These are phyloP conservation scores for Balansia obtecta DNA, from an alignment of 2,329 filamentous ascomycete genomes.

Conservation along the genomic window DNA sequence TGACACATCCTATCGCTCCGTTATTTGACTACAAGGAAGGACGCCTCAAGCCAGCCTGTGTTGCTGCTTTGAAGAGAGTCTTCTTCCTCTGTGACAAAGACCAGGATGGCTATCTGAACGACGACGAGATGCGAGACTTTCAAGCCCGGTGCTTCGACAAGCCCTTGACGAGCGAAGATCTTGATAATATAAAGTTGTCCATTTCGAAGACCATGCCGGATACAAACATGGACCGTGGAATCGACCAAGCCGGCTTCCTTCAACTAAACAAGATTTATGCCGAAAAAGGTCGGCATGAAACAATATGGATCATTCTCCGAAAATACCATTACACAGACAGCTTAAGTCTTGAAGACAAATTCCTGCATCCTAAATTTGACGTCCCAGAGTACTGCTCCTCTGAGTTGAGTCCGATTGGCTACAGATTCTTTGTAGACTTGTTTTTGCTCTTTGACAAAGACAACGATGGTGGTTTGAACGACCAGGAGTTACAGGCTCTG, in stretches of 20 bases:
- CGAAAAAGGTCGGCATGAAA: constrained; percentile 94
- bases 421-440: constrained; percentile 93
- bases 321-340: constrained; percentile 96
- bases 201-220: constrained; percentile 58
- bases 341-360: constrained; percentile 78
- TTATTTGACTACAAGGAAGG: constrained; percentile 94
- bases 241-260: constrained; percentile 74
- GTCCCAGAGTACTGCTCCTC: constrained; percentile 86
- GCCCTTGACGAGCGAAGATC: constrained; percentile 64
- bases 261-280: constrained; percentile 92
- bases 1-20: constrained; percentile 92
- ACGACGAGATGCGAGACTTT: constrained; percentile 82
- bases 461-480: constrained; percentile 87
- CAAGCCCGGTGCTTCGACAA: constrained; percentile 90
- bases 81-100: constrained; percentile 97
- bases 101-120: constrained; percentile 83
- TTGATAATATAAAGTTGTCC: constrained; percentile 82
- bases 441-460: constrained; percentile 95
- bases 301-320: constrained; percentile 91
- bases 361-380: constrained; percentile 87
- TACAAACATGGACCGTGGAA: constrained; percentile 54
- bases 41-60: constrained; percentile 74
- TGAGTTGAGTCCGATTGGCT: constrained; percentile 85
- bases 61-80: constrained; percentile 75
- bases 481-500: constrained; percentile 69